These are phyloP conservation scores for Phialophora expanda DNA, from an alignment of 2,329 filamentous ascomycete genomes.

Conservation along the genomic window DNA sequence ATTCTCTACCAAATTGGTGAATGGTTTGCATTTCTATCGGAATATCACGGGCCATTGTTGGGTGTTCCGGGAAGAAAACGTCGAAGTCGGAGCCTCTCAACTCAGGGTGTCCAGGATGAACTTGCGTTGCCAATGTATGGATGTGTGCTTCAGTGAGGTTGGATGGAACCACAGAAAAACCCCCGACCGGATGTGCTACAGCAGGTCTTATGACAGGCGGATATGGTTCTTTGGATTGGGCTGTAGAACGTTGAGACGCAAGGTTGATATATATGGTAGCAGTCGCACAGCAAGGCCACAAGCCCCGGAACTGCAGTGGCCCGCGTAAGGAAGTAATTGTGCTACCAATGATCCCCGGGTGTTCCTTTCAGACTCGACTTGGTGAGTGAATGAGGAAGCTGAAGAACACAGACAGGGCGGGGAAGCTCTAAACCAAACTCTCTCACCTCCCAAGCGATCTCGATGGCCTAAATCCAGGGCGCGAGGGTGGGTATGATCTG, in stretches of 20 bases:
- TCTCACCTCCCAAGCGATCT: neutral
- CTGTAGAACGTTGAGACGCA: neutral
- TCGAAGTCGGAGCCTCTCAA: neutral
- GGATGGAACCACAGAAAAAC: neutral
- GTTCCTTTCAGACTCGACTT: neutral
- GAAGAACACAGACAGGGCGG: neutral
- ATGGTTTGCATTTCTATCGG: conserved; percentile 15
- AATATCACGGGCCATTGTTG: neutral
- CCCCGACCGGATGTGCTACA: neutral
- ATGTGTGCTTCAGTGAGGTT: neutral
- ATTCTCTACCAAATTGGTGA: conserved; percentile 32
- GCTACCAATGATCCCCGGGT: neutral
- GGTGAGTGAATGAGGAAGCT: neutral
- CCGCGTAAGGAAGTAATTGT: conserved; percentile 1
- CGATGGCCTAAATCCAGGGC: conserved; percentile 4
- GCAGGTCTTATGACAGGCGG: neutral
- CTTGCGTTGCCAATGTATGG: neutral
- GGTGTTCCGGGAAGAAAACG: neutral
- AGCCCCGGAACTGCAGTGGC: neutral
- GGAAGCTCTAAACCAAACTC: neutral
- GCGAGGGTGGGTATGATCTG: conserved; percentile 3
- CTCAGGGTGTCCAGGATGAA: neutral
- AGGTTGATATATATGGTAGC: neutral
- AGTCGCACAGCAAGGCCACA: conserved; percentile 4
- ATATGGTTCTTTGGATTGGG: conserved; percentile 3